Conservation (phyloP, 768 basidiomycete genomes). For the Daedalea quercina region DNA sequence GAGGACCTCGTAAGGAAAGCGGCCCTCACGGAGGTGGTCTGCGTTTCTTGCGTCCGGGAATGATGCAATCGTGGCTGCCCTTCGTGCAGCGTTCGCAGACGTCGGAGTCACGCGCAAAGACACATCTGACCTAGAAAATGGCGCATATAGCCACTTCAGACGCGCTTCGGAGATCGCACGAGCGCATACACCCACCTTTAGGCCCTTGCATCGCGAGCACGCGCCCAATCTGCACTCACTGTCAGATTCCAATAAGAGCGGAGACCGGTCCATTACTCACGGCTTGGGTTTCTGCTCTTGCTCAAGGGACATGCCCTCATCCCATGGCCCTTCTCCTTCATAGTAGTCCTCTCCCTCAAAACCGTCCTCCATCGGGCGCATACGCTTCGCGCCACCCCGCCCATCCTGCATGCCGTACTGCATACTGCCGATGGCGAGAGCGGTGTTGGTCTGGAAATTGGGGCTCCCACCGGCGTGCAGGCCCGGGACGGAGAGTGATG, state of each 20-base stretch:
- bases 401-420: neutral
- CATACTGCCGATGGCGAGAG: neutral
- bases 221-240: constrained; percentile 34
- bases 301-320: constrained; percentile 2
- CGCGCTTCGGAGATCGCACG: neutral
- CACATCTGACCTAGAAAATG: constrained; percentile 57
- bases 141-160: neutral
- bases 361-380: constrained; percentile 12
- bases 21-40: constrained; percentile 64
- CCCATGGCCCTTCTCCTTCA: constrained; percentile 6
- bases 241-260: neutral
- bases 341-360: constrained; percentile 4
- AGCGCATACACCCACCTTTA: constrained; percentile 31
- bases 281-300: constrained; percentile 12
- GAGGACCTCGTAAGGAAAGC: neutral
- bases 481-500: too few species aligned
- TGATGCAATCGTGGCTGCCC: constrained; percentile 67
- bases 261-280: constrained; percentile 8
- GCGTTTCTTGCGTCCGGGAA: constrained; percentile 81
- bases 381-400: constrained; percentile 11
- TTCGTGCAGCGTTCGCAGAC: constrained; percentile 70
- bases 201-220: constrained; percentile 62
- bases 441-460: neutral
- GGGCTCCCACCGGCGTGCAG: neutral
- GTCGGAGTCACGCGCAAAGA: constrained; percentile 65